Evolutionary conservation across 2,329 filamentous ascomycete genomes (phyloP).

Genomic region (Eutypella sp.): DNA sequence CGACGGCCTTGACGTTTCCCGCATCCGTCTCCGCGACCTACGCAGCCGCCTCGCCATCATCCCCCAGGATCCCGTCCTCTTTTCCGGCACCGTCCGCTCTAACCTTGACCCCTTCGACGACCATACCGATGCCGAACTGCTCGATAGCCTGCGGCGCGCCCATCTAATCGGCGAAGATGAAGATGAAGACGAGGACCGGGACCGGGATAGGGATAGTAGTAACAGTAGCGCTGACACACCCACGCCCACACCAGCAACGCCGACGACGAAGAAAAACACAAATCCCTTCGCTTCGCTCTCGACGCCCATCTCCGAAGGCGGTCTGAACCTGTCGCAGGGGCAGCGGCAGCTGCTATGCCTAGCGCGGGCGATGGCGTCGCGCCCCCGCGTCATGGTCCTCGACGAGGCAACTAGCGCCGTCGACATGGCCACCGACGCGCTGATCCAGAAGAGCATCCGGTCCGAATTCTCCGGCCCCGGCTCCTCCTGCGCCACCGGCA

Average conservation of each 20-base stretch:
- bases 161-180: conserved; percentile 52
- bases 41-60: conserved; percentile 75
- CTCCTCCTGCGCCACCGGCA: conserved; percentile 32
- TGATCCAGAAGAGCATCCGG: conserved; percentile 69
- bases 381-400: conserved; percentile 72
- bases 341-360: conserved; percentile 73
- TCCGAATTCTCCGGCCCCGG: no score
- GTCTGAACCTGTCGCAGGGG: conserved; percentile 70
- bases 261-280: conserved; percentile 42
- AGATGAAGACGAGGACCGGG: conserved; percentile 14
- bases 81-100: conserved; percentile 70
- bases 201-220: not conserved
- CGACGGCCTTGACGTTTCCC: conserved; percentile 70
- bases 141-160: conserved; percentile 64
- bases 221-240: conserved; percentile 13
- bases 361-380: conserved; percentile 65
- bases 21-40: conserved; percentile 63
- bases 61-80: conserved; percentile 74
- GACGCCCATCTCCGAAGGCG: conserved; percentile 64
- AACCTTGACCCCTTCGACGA: conserved; percentile 75
- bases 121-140: conserved; percentile 63
- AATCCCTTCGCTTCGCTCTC: conserved; percentile 62
- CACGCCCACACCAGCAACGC: conserved; percentile 28
- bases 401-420: conserved; percentile 78
- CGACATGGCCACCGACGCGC: conserved; percentile 68